Conservation (phyloP, 306 rosid species). For the Castanea sativa region DNA sequence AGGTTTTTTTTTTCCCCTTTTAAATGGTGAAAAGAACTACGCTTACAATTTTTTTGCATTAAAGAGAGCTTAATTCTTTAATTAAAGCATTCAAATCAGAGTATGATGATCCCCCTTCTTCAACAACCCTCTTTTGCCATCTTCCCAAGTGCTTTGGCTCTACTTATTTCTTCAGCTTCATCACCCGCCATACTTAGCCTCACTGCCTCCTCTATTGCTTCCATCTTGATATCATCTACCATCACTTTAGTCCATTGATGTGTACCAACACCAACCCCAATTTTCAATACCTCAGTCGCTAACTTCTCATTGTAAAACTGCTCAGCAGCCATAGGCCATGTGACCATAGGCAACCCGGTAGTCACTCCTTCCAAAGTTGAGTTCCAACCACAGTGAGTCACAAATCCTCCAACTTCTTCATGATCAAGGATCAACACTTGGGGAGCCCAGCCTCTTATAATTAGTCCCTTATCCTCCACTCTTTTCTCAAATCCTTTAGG, state of each 20-base stretch:
- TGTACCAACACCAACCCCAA: conserved; percentile 22
- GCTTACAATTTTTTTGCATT: no score
- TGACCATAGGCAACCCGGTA: conserved; percentile 41
- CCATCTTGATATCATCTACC: conserved; percentile 21
- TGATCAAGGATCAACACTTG: conserved; percentile 42
- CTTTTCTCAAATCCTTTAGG: conserved; percentile 42
- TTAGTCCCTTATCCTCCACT: conserved; percentile 25
- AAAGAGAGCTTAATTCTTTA: neutral
- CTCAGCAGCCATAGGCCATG: conserved; percentile 40
- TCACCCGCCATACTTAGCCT: conserved; percentile 34
- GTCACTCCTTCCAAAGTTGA: conserved; percentile 19
- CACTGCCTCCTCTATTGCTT: conserved; percentile 29
- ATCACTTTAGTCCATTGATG: conserved; percentile 11
- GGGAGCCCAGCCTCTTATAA: conserved; percentile 45
- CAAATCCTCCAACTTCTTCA: neutral
- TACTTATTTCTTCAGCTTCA: conserved; percentile 29
- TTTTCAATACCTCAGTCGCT: conserved; percentile 3
- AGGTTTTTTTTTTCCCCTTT: no score
- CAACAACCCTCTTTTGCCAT: conserved; percentile 17
- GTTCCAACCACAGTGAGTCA: no score
- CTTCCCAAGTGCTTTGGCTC: conserved; percentile 17
- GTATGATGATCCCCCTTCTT: neutral
- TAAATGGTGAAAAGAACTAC: no score
- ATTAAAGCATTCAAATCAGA: neutral
- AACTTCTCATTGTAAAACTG: conserved; percentile 45